A percentile compares a stretch with the other conserved stretches of the same genome.
phyloP scores from a whole-genome alignment of 768 basidiomycete genomes.

The Psilocybe tampanensis region DNA sequence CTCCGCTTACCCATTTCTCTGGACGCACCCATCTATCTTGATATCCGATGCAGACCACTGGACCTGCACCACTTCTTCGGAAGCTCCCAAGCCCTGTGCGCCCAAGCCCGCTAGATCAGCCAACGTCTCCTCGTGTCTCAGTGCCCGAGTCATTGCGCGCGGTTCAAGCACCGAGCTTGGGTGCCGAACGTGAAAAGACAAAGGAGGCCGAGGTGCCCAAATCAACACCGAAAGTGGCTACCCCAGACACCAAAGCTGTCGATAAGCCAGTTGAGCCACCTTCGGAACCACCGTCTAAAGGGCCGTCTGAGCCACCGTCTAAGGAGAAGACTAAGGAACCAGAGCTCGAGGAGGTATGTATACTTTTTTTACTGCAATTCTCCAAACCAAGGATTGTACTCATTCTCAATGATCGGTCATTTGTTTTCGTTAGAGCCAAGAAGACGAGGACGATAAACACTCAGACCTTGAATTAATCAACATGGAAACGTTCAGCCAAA shows the following conservation, averaged over 20 bases:
- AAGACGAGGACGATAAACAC: conserved; percentile 11
- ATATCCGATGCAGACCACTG: conserved; percentile 23
- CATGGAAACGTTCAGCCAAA: conserved; percentile 80
- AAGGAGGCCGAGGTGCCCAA: conserved; percentile 6
- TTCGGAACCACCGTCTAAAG: conserved; percentile 1
- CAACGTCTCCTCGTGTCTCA: conserved; percentile 11
- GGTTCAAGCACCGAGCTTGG: conserved; percentile 4
- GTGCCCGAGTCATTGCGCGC: conserved; percentile 10
- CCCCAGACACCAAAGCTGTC: conserved; percentile 2
- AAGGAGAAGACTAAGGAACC: conserved; percentile 1
- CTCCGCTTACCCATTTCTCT: conserved; percentile 1
- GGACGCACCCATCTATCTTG: conserved; percentile 2
- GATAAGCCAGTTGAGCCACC: not conserved
- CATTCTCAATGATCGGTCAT: not conserved
- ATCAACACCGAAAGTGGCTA: not conserved
- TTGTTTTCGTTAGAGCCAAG: not conserved
- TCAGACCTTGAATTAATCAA: conserved; percentile 53
- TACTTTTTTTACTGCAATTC: not conserved
- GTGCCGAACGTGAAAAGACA: conserved; percentile 9
- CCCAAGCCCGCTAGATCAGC: conserved; percentile 12
- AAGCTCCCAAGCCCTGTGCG: conserved; percentile 6
- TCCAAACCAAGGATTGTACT: not conserved
- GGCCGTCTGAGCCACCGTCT: conserved; percentile 4
- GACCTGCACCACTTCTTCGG: conserved; percentile 17
- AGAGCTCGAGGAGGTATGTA: conserved; percentile 14